These are phyloP conservation scores for Verbena officinalis DNA, from an alignment of 257 asterid genomes.

Conservation along the genomic window DNA sequence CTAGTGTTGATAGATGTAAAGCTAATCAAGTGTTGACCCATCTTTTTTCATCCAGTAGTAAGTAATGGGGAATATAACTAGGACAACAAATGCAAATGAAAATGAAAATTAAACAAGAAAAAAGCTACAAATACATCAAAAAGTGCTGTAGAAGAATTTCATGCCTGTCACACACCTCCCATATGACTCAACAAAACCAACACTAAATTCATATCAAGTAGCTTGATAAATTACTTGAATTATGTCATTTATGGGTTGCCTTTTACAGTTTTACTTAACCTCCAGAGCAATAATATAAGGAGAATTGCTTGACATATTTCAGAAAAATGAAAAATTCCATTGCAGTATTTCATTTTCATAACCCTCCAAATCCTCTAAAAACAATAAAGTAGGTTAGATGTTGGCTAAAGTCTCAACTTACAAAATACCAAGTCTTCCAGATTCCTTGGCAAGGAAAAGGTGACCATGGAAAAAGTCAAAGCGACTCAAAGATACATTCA, in stretches of 20 bases:
- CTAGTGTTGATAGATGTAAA: background rate
- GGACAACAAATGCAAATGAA: background rate
- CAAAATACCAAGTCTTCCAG: constrained; percentile 95
- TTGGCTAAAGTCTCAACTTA: constrained; percentile 48
- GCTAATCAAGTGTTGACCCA: background rate
- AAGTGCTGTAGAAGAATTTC: constrained; percentile 12
- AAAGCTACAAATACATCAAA: background rate
- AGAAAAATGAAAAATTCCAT: too few relatives aligned
- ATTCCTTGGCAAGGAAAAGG: constrained; percentile 68
- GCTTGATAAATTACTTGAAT: background rate
- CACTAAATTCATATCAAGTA: constrained; percentile 8
- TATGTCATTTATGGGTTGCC: background rate
- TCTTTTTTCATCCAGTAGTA: constrained; percentile 15
- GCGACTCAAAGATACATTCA: constrained; percentile 77
- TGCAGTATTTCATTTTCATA: background rate
- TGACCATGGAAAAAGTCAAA: constrained; percentile 94
- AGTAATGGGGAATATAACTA: background rate
- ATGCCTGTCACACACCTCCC: constrained; percentile 12
- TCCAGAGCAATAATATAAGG: background rate
- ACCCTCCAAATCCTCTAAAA: constrained; percentile 11
- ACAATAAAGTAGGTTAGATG: constrained; percentile 16
- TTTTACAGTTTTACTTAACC: too few relatives aligned
- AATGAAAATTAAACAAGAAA: background rate
- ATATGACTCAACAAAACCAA: constrained; percentile 5
- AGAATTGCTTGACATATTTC: background rate